Conservation (phyloP, 192 early-diverging fungal species). For the Pilobolus umbonatus region DNA sequence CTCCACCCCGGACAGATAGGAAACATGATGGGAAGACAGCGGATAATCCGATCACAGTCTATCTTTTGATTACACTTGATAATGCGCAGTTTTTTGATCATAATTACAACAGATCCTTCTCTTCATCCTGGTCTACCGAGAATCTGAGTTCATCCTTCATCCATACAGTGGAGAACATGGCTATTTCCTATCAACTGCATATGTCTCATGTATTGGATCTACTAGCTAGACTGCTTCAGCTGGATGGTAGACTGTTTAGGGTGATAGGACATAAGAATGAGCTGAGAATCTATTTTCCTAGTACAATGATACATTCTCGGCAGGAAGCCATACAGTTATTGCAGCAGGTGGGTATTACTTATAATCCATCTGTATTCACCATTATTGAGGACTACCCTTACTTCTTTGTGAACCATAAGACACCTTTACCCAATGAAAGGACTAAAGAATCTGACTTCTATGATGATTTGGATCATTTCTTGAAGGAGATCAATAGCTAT, state of each 20-base stretch:
- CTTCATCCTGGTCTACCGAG: conserved; percentile 1
- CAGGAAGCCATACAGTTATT: neutral
- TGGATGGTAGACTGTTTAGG: neutral
- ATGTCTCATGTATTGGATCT: neutral
- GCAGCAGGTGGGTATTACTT: neutral
- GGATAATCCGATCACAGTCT: conserved; percentile 1
- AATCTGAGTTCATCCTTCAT: conserved; percentile 5
- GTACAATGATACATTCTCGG: neutral
- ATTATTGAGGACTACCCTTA: too few species aligned
- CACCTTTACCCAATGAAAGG: too few species aligned
- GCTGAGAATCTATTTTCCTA: conserved; percentile 4
- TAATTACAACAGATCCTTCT: too few species aligned
- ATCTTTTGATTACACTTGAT: conserved; percentile 13
- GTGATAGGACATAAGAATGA: neutral
- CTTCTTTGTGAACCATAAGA: too few species aligned
- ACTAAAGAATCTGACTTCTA: too few species aligned
- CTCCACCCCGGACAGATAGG: too few species aligned
- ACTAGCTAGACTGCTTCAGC: neutral
- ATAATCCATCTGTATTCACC: too few species aligned
- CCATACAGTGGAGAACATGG: neutral
- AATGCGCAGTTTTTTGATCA: neutral
- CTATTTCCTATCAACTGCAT: neutral
- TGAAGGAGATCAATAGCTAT: too few species aligned
- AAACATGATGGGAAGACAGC: too few species aligned
- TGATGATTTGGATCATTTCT: too few species aligned